Evolutionary conservation across 306 rosid species (phyloP), one percentile per base, ranked within the genome.

Genomic region (Astragalus membranaceus): DNA sequence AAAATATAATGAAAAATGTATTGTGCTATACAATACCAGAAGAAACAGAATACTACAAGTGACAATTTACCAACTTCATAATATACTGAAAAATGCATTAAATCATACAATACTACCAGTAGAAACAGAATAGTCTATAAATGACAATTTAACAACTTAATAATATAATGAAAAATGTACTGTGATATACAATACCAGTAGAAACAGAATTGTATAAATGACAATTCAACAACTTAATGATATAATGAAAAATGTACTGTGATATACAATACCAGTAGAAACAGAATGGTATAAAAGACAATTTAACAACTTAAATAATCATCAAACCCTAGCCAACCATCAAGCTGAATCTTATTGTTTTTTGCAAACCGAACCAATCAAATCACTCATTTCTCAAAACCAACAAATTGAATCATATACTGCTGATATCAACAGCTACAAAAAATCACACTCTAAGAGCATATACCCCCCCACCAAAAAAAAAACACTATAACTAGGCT

Each of bases 371-470:
- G 44, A 80, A 75, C 70, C 47, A 70, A 64, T 75, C 41, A 58
- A 63, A 72, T 47, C 78, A 56, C 66, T 55, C 67, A 79, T 72
- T 57, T 37, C 78, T 73, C 65, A 59, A 77, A 20, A 58, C 55
- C 74, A 63, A 61, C 48, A 75, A 69, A 70, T 30, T 16, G 37
- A 64, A 74, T 79, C 63, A 52, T 67, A 20, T 52, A 67, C 64
- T 67, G 47, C 51, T 52, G 14, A 61, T 70, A 68, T 26, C 30
- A 26, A 26, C 76, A 68, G 53, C 79, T 13, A 62, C 60, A 60
- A 73, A 73, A 67, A 62, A 64, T 48, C 47, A n/a, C 62, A 62
- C 52, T 47, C 23, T 53, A 37, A 32, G 35, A 17, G 8, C 62
- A 52, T 55, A 42, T 33, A 64, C 30, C 33, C 51, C 60, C 66